Evolutionary conservation across 495 filamentous ascomycete species (phyloP), one percentile per base, ranked within the genome.

Genomic region (Baudoinia panamericana): DNA sequence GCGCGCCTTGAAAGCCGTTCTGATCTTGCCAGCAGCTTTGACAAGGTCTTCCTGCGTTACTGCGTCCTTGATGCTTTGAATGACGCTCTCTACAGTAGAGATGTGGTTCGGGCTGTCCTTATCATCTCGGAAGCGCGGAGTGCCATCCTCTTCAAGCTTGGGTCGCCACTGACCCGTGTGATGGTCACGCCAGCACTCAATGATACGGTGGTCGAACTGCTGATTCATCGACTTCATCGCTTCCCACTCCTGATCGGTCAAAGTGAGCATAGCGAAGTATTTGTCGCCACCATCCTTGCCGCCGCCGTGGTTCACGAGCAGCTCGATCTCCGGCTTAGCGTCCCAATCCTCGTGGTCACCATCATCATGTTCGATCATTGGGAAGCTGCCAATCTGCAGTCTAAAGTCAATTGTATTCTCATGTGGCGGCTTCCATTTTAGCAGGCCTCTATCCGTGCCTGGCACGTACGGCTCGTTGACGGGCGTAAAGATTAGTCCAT

Each of bases 401-500:
- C 78, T 70, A 57, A 95, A 95, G 56, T 97, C 90, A 44, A 97
- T 71, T 0, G 84, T 86, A 60, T 97, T 97, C 52, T 97, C 90
- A 19, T 78, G 62, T 4, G 79, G 79, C 1, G 87, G 83, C 56
- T 97, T 97, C 90, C 90, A 97, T 61, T 97, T 97, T 17, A 97
- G 67, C 46, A 94, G 95, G 53, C 88, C 78, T 28, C 73, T 71
- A 58, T 97, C 90, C 5, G 90, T 96, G 48, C 90, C 90, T 39
- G 78, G 79, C 48, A 75, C 73, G 65, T 97, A 97, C 1, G 80
- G 74, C 21, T 78, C 80, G 46, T 69, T 78, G 39, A 83, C 76
- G 57, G 87, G 93, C 24, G 90, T 95, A 65, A 97, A 97, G 55
- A 97, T 92, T 15, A 97, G 69, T 20, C 90, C 90, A 60, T 97